phyloP scores from a whole-genome alignment of 1,284 basidiomycete genomes.

The Apiotrichum domesticum region DNA sequence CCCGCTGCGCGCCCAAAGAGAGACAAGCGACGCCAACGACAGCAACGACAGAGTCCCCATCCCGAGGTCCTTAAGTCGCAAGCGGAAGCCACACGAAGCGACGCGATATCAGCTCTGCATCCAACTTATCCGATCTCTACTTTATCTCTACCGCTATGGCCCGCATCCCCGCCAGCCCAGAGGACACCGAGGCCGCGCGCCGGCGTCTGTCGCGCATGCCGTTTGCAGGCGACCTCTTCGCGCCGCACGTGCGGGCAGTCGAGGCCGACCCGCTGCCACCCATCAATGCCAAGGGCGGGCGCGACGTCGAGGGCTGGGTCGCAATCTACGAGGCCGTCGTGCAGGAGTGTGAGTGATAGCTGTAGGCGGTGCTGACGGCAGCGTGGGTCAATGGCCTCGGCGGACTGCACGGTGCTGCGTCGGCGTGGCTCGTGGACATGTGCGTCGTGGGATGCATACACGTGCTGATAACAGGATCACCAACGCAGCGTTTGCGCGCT shows the following conservation, averaged over 20 bases:
- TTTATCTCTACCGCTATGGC: background rate
- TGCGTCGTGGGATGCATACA: conserved; percentile 8
- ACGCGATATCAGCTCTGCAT: too few relatives aligned
- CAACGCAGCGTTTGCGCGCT: background rate
- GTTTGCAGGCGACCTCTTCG: conserved; percentile 4
- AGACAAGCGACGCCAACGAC: too few relatives aligned
- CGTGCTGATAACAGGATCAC: conserved; percentile 2
- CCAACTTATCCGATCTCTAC: too few relatives aligned
- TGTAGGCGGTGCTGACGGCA: conserved; percentile 7
- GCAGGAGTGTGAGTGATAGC: conserved; percentile 1
- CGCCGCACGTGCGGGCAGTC: conserved; percentile 1
- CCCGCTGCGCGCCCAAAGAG: too few relatives aligned
- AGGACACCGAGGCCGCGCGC: background rate
- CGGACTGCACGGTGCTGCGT: conserved; percentile 31
- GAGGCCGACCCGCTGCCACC: conserved; percentile 2
- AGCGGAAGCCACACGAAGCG: too few relatives aligned
- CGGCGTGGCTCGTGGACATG: conserved; percentile 33
- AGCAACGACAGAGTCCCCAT: too few relatives aligned
- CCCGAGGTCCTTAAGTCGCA: too few relatives aligned
- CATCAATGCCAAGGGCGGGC: conserved; percentile 1
- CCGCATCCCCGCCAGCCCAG: conserved; percentile 4
- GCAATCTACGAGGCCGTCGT: conserved; percentile 4
- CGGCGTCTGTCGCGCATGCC: conserved; percentile 5
- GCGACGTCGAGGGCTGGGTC: conserved; percentile 5
- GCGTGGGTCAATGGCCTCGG: conserved; percentile 30